Conservation (phyloP, 768 basidiomycete species). For the Tephrocybe rancida region DNA sequence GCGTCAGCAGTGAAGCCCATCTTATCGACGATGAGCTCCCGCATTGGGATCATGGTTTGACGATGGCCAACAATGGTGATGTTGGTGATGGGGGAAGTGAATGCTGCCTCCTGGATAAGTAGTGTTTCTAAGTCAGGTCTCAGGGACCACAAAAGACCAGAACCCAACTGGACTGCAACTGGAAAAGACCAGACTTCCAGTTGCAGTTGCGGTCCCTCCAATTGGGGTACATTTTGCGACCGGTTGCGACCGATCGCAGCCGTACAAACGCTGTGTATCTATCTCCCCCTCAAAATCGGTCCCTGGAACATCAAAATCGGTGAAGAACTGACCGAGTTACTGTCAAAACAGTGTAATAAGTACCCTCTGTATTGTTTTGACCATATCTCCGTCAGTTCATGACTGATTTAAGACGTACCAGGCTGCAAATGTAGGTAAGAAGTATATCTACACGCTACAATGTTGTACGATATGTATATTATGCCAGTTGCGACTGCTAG, state of each 20-base stretch:
- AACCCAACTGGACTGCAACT: constrained; percentile 5
- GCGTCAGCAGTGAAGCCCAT: no score
- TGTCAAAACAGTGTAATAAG: background rate
- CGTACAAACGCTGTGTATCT: background rate
- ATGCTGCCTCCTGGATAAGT: background rate
- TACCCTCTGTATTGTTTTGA: background rate
- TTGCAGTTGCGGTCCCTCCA: background rate
- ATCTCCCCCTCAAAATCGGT: background rate
- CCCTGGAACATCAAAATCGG: background rate
- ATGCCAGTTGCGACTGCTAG: background rate
- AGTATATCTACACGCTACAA: background rate
- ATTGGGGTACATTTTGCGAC: background rate
- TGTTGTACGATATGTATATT: no score
- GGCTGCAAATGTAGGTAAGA: background rate
- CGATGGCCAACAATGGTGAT: no score
- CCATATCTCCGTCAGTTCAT: background rate
- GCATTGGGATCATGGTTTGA: no score
- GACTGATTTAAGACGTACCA: background rate
- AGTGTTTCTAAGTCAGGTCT: constrained; percentile 1
- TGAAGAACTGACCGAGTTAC: background rate
- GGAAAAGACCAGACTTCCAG: background rate
- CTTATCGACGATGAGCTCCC: no score
- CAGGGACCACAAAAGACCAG: constrained; percentile 2
- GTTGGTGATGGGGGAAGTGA: no score
- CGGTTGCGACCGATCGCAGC: constrained; percentile 1